Evolutionary conservation across 768 basidiomycete species (phyloP), one percentile per base, ranked within the genome.

Genomic region (Coprinopsis sp.): DNA sequence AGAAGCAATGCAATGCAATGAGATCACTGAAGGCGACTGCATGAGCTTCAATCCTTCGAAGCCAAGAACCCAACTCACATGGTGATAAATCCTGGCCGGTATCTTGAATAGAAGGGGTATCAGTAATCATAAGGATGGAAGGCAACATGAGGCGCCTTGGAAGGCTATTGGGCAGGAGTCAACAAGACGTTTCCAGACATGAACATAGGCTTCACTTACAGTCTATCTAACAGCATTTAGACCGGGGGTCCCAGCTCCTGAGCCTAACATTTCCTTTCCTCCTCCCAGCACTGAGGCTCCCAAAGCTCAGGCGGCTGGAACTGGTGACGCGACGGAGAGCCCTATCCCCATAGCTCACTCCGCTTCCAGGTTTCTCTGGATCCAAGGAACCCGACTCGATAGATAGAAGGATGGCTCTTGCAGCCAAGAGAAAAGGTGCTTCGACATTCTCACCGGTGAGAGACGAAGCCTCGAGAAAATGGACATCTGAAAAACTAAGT

Each of bases 301-400:
- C 88, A 62, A 91, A 89, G 61, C 89, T 91, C 56, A 93, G 69
- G 46, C 88, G 81, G 58, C 88, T 91, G n/a, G 87, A 87, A 62
- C 88, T 91, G 51, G 86, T 92, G 25, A 97, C 91, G 57, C 95
- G 77, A 47, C 92, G 78, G 25, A 98, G 72, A 19, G 92, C 88
- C 49, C 96, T 78, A 64, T 97, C 96, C 7, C 96, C 96, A 60
- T 96, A 99, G 58, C 88, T 91, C 36, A 99, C 92, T 18, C 96
- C 96, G 51, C 90, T 93, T 1, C 92, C 95, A 13, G 90, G 81
- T 60, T 89, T 87, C 68, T 97, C 94, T 33, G 95, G 95, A 65
- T 97, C 91, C 30, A 97, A 76, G 13, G 74, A 72, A 22, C 92
- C 93, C 13, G 90, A 87, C 66, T 97, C 94, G 56, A 97, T 92